phyloP scores from a whole-genome alignment of 345 rosid genomes.

The Excoecaria agallocha region DNA sequence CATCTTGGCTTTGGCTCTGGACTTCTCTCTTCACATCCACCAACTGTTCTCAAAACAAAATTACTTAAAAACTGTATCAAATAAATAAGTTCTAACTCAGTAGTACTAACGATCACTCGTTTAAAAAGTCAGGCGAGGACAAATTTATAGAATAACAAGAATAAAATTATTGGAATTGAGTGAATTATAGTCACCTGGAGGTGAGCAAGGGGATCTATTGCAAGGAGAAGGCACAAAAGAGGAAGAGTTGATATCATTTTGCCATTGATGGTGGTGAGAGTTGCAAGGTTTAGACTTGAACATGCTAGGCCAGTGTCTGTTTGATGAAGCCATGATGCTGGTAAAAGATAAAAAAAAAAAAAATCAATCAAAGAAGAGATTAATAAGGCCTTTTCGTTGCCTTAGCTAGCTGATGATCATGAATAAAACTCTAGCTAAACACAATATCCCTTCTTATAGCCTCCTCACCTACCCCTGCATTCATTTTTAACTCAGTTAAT shows the following conservation, averaged over 20 bases:
- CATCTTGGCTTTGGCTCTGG: slow-evolving; percentile 99
- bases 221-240: slow-evolving; percentile 52
- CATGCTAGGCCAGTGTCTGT: slow-evolving; percentile 99
- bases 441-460: slow-evolving; percentile 53
- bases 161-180: background rate
- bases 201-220: slow-evolving; percentile 53
- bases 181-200: slow-evolving; percentile 46
- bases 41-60: slow-evolving; percentile 11
- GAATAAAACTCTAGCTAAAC: slow-evolving; percentile 38
- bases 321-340: slow-evolving; percentile 86
- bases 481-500: slow-evolving; percentile 20
- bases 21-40: slow-evolving; percentile 81
- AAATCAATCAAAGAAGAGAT: slow-evolving; percentile 24
- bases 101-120: no score
- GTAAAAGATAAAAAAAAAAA: slow-evolving; percentile 12
- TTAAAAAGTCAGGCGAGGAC: no score
- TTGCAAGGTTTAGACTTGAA: slow-evolving; percentile 97
- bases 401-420: slow-evolving; percentile 32
- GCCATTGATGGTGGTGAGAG: slow-evolving; percentile 75
- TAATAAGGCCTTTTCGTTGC: slow-evolving; percentile 32
- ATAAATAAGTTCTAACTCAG: no score
- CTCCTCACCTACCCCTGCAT: slow-evolving; percentile 48
- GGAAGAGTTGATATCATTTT: slow-evolving; percentile 67
- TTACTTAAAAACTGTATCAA: no score
- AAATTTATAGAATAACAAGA: no score